A percentile compares a stretch with the other conserved stretches of the same genome.
These are phyloP conservation scores for Apostasia ramifera DNA, from an alignment of 106 monocot genomes.

Conservation along the genomic window DNA sequence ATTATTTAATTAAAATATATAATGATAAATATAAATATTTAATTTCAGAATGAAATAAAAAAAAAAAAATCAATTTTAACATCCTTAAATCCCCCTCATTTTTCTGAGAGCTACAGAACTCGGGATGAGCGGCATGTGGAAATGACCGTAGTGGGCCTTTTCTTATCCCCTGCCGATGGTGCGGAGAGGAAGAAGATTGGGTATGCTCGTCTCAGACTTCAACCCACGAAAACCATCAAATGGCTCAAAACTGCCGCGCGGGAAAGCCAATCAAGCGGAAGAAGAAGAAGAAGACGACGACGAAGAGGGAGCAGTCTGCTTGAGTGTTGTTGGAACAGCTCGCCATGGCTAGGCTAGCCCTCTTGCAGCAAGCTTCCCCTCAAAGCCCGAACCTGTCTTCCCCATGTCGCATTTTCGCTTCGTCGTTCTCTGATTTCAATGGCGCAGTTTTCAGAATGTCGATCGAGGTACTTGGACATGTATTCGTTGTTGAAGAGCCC, in stretches of 20 bases:
- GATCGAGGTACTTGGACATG: slow-evolving; percentile 31
- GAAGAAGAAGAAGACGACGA: not conserved
- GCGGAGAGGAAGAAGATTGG: slow-evolving; percentile 14
- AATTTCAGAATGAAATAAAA: not conserved
- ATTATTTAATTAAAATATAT: too few species aligned
- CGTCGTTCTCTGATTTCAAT: slow-evolving; percentile 79
- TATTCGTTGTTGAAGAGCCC: not conserved
- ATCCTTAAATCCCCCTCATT: not conserved
- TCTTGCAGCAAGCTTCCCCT: slow-evolving; percentile 30
- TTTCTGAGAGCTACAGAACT: not conserved
- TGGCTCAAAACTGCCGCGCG: not conserved
- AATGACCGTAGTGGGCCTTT: slow-evolving; percentile 17
- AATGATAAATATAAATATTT: too few species aligned
- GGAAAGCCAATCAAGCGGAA: not conserved
- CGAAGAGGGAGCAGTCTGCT: not conserved
- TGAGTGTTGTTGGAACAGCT: not conserved
- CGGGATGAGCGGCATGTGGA: slow-evolving; percentile 13
- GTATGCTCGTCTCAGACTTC: slow-evolving; percentile 1
- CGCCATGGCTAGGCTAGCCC: slow-evolving; percentile 28
- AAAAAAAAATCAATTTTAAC: not conserved
- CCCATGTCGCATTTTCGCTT: slow-evolving; percentile 37
- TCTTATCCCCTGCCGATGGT: slow-evolving; percentile 20
- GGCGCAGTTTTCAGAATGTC: slow-evolving; percentile 51
- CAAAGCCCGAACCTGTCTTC: slow-evolving; percentile 19
- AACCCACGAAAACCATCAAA: slow-evolving; percentile 3